These are phyloP conservation scores for Mycosarcoma maydis DNA, from an alignment of 1,284 basidiomycete genomes.

Conservation along the genomic window DNA sequence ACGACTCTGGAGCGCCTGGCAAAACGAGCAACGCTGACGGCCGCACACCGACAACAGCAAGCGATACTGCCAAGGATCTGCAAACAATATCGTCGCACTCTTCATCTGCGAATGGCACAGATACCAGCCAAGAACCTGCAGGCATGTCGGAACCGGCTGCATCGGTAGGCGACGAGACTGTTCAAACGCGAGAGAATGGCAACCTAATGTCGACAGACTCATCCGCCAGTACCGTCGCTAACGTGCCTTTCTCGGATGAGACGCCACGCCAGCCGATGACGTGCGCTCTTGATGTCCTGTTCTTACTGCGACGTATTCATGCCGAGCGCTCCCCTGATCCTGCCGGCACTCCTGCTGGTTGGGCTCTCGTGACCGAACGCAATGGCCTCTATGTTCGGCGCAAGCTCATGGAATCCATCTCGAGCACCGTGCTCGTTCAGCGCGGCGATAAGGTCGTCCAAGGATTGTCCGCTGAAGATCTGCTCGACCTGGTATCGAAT, in stretches of 20 bases:
- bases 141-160: not conserved
- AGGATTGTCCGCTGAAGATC: constrained; percentile 90
- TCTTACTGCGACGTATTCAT: constrained; percentile 59
- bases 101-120: not conserved
- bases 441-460: constrained; percentile 91
- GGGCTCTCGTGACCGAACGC: constrained; percentile 83
- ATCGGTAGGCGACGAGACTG: constrained; percentile 1
- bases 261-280: constrained; percentile 59
- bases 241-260: constrained; percentile 54
- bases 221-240: constrained; percentile 6
- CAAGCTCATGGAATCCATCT: constrained; percentile 80
- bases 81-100: not conserved
- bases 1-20: not conserved
- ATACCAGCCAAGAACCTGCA: not conserved
- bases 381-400: constrained; percentile 80
- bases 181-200: constrained; percentile 4
- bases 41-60: not conserved
- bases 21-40: constrained; percentile 5
- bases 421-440: constrained; percentile 83
- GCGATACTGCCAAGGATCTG: constrained; percentile 11
- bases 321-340: constrained; percentile 68
- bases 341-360: constrained; percentile 73
- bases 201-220: constrained; percentile 5
- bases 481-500: constrained; percentile 77
- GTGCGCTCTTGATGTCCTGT: constrained; percentile 61